These are phyloP conservation scores for Pholiota molesta DNA, from an alignment of 768 basidiomycete species.

Conservation along the genomic window DNA sequence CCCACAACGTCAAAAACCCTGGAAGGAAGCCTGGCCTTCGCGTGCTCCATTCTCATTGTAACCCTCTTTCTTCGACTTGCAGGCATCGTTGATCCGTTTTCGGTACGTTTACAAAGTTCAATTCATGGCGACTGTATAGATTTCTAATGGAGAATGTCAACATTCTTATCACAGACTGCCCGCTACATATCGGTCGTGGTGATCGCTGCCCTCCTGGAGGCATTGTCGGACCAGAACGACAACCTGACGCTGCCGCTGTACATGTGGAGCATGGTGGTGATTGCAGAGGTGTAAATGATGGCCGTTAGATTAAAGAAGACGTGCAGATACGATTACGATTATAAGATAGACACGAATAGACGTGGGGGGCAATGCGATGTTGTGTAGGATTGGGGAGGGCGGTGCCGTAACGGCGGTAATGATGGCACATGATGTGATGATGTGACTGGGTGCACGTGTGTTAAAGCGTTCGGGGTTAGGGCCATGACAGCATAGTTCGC, in stretches of 20 bases:
- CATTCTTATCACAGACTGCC: slow-evolving; percentile 47
- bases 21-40: slow-evolving; percentile 89
- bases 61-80: slow-evolving; percentile 72
- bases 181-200: slow-evolving; percentile 67
- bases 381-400: neutral
- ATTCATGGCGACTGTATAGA: slow-evolving; percentile 1
- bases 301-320: neutral
- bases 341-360: neutral
- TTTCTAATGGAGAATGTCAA: slow-evolving; percentile 7
- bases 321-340: neutral
- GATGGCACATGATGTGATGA: neutral
- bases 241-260: slow-evolving; percentile 96
- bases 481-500: slow-evolving; percentile 37
- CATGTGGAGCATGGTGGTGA: slow-evolving; percentile 87
- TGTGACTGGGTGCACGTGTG: too few species aligned
- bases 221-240: slow-evolving; percentile 94
- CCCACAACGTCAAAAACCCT: slow-evolving; percentile 84
- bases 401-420: too few species aligned
- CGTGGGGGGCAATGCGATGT: neutral
- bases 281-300: slow-evolving; percentile 42
- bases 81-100: slow-evolving; percentile 75
- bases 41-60: slow-evolving; percentile 64
- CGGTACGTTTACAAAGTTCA: slow-evolving; percentile 51
- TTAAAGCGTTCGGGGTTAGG: slow-evolving; percentile 3
- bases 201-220: slow-evolving; percentile 82